phyloP scores from a whole-genome alignment of 257 asterid species.

The Solanum gandarillasii region DNA sequence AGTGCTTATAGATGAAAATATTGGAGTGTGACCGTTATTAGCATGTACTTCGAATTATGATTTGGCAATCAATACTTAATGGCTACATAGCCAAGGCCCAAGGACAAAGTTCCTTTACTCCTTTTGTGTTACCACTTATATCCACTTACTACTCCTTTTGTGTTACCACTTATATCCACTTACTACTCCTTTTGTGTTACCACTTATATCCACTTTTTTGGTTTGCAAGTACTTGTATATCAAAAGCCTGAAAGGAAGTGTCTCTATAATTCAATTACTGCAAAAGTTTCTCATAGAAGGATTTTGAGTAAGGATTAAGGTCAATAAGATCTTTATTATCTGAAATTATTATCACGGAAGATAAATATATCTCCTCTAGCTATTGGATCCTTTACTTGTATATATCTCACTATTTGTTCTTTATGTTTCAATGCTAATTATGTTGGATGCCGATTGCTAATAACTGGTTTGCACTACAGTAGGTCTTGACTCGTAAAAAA shows the following conservation, averaged over 20 bases:
- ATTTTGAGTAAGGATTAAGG: not conserved
- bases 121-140: not conserved
- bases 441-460: not conserved
- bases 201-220: not conserved
- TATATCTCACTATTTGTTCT: not conserved
- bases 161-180: not conserved
- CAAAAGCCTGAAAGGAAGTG: not conserved
- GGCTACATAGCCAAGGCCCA: not conserved
- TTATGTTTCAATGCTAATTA: not conserved
- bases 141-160: not conserved
- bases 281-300: not conserved
- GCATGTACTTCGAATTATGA: not conserved
- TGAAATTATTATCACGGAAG: not conserved
- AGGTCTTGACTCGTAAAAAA: not conserved
- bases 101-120: not conserved
- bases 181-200: not conserved
- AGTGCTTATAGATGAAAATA: not conserved
- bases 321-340: not conserved
- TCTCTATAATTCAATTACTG: not conserved
- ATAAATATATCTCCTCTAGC: not conserved
- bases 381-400: not conserved
- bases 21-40: not conserved
- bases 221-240: not conserved
- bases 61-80: not conserved
- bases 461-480: not conserved